A percentile compares a stretch with the other conserved stretches of the same genome.
Evolutionary conservation across 73 alveolate genomes (phyloP).

Genomic region (Tetrahymena elliotti): DNA sequence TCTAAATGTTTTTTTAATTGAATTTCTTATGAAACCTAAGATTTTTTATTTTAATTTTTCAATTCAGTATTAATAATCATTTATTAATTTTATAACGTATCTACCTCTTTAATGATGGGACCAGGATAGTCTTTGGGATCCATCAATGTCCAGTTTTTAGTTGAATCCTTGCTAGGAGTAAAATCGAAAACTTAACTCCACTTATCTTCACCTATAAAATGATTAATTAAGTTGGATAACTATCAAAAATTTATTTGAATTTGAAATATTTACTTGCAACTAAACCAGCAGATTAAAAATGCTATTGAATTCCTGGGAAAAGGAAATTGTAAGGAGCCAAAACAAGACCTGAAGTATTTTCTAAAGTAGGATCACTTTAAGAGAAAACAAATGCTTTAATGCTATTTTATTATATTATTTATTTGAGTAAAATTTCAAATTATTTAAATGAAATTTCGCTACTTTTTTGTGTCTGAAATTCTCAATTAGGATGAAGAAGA

Average conservation of each 20-base stretch:
- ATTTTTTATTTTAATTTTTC: not conserved
- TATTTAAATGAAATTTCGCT: not conserved
- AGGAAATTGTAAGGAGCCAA: constrained; percentile 65
- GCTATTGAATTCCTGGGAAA: constrained; percentile 48
- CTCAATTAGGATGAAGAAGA: constrained; percentile 65
- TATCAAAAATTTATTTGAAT: not conserved
- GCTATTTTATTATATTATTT: constrained; percentile 13
- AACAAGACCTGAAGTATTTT: constrained; percentile 41
- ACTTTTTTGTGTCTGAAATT: constrained; percentile 62
- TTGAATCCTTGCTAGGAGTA: constrained; percentile 41
- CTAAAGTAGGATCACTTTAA: constrained; percentile 65
- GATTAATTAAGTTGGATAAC: not conserved
- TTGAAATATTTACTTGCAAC: not conserved
- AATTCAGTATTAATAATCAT: not conserved
- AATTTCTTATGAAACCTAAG: not conserved
- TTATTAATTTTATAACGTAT: not conserved
- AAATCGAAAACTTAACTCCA: constrained; percentile 72
- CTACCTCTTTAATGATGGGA: not conserved
- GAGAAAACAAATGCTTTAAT: constrained; percentile 47
- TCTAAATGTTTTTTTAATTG: not conserved
- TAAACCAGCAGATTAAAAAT: constrained; percentile 32
- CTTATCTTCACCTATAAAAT: constrained; percentile 47
- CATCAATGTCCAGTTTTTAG: constrained; percentile 39
- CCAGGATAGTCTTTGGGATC: constrained; percentile 47
- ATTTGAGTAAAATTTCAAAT: not conserved